Evolutionary conservation across 305 asterid species (phyloP).

Genomic region (Fraxinus paxiana): DNA sequence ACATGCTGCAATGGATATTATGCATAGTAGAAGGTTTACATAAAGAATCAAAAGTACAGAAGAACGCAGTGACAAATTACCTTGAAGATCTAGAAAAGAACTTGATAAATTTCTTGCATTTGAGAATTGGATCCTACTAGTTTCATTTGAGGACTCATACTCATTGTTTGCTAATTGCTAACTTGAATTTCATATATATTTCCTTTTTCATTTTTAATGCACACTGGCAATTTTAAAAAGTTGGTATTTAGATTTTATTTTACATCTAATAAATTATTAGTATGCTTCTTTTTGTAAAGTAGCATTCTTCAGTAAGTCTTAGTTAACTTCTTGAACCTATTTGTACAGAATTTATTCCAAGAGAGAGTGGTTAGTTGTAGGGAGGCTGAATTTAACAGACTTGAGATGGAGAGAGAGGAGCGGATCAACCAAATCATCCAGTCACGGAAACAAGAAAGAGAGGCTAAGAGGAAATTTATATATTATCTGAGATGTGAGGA

Average conservation of each 20-base stretch:
- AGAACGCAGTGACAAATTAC: neutral
- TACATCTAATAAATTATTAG: neutral
- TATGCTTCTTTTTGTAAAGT: neutral
- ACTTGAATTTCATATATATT: neutral
- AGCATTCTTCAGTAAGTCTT: neutral
- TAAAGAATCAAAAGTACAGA: neutral
- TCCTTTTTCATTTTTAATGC: neutral
- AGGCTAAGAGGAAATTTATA: conserved; percentile 60
- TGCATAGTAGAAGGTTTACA: neutral
- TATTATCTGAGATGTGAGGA: conserved; percentile 69
- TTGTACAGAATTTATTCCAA: conserved; percentile 54
- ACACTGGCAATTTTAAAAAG: neutral
- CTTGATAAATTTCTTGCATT: neutral
- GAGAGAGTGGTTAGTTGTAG: conserved; percentile 54
- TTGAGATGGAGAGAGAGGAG: conserved; percentile 56
- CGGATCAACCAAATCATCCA: conserved; percentile 49
- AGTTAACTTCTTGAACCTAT: neutral
- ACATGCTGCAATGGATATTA: neutral
- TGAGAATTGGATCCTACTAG: neutral
- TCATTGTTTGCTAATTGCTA: neutral
- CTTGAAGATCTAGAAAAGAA: neutral
- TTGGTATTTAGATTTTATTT: neutral
- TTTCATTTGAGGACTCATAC: neutral
- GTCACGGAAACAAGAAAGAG: conserved; percentile 64
- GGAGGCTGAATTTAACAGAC: conserved; percentile 51